These are phyloP conservation scores for Sindora glabra DNA, from an alignment of 306 rosid genomes.

Conservation along the genomic window DNA sequence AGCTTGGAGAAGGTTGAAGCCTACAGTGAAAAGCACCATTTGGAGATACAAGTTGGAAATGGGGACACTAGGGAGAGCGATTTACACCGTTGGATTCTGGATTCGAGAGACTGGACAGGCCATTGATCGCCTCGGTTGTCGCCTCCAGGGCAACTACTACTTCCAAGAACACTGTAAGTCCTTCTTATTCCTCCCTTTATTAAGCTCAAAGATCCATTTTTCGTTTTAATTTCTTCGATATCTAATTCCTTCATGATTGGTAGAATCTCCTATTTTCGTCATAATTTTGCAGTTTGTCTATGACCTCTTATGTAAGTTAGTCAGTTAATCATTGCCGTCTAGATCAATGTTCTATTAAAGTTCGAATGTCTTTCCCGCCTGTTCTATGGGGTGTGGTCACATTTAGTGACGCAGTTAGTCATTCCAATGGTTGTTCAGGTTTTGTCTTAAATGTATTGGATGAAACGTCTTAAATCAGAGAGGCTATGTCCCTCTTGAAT, in stretches of 20 bases:
- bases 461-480: not conserved
- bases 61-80: constrained; percentile 77
- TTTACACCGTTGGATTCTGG: constrained; percentile 76
- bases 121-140: constrained; percentile 77
- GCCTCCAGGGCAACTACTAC: constrained; percentile 67
- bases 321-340: not conserved
- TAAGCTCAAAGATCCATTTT: not conserved
- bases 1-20: constrained; percentile 7
- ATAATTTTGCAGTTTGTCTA: not conserved
- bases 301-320: not conserved
- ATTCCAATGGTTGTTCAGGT: not conserved
- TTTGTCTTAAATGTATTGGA: not conserved
- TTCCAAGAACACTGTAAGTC: constrained; percentile 70
- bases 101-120: constrained; percentile 83
- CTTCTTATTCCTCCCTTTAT: constrained; percentile 4
- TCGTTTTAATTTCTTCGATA: not conserved
- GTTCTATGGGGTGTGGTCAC: no score
- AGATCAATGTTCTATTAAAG: not conserved
- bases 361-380: no score
- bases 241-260: not conserved
- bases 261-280: not conserved
- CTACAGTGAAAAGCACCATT: not conserved
- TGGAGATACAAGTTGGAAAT: constrained; percentile 13
- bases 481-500: not conserved
- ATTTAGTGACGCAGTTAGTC: not conserved